These are phyloP conservation scores for Zygoascus flipseniorum DNA, from an alignment of 805 yeast species.

Conservation along the genomic window DNA sequence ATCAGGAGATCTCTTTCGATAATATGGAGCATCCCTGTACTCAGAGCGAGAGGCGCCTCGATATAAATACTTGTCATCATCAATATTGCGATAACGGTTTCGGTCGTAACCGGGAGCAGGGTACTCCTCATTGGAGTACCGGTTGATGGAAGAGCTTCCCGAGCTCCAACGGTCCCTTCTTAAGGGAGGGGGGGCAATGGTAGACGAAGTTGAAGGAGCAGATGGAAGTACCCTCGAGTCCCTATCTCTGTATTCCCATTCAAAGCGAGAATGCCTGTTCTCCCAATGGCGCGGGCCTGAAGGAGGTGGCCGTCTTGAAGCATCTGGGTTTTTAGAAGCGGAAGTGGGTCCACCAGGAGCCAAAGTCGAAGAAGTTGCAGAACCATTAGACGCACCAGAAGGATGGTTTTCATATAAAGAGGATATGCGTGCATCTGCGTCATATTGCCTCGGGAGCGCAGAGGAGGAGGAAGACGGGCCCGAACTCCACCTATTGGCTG, in stretches of 20 bases:
- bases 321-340: background rate
- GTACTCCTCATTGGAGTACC: background rate
- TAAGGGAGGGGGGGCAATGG: background rate
- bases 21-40: background rate
- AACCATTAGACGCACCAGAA: background rate
- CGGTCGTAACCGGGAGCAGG: background rate
- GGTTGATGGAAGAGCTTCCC: background rate
- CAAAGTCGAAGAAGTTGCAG: background rate
- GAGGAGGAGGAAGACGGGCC: background rate
- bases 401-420: background rate
- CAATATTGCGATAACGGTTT: background rate
- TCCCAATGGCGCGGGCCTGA: slow-evolving; percentile 8
- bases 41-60: background rate
- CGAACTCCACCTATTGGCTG: background rate
- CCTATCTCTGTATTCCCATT: background rate
- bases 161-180: background rate
- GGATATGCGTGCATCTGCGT: background rate
- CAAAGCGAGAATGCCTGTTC: background rate
- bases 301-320: slow-evolving; percentile 1
- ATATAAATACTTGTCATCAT: background rate
- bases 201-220: background rate
- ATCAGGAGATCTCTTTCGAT: background rate
- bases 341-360: background rate
- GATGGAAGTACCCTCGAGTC: background rate
- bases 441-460: background rate